A percentile compares a stretch with the other conserved stretches of the same genome.
Evolutionary conservation across 2,329 filamentous ascomycete genomes (phyloP).

Genomic region (Alternaria tenuissima): DNA sequence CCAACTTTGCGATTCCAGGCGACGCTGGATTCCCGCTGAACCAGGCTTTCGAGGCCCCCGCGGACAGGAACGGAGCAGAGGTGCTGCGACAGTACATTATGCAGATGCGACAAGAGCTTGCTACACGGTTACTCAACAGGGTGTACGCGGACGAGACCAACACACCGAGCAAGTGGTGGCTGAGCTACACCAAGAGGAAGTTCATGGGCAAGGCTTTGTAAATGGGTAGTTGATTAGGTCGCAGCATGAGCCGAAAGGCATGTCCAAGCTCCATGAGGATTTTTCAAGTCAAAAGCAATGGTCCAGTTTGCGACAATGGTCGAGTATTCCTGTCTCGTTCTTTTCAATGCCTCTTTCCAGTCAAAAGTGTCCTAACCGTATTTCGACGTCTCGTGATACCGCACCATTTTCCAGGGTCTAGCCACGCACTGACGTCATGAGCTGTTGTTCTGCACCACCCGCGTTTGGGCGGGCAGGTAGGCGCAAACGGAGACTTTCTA

Average conservation of each 20-base stretch:
- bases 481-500: conserved; percentile 2
- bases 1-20: conserved; percentile 91
- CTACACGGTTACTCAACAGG: conserved; percentile 79
- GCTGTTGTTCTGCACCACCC: neutral
- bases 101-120: conserved; percentile 93
- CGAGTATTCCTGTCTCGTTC: neutral
- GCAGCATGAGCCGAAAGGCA: neutral
- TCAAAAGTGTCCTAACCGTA: neutral
- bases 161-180: conserved; percentile 84
- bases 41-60: conserved; percentile 92
- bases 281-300: neutral
- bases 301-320: neutral
- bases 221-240: neutral
- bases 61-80: conserved; percentile 88
- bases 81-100: conserved; percentile 85
- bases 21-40: conserved; percentile 94
- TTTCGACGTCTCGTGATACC: neutral
- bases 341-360: neutral
- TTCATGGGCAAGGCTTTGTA: conserved; percentile 88
- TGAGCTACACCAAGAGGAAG: conserved; percentile 98
- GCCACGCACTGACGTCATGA: conserved; percentile 4
- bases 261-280: no score
- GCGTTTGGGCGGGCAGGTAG: conserved; percentile 10
- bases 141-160: conserved; percentile 78
- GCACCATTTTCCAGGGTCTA: neutral